Base-by-base conservation (phyloP, 1,139 yeast species). In the Meyerozyma sp. region DNA sequence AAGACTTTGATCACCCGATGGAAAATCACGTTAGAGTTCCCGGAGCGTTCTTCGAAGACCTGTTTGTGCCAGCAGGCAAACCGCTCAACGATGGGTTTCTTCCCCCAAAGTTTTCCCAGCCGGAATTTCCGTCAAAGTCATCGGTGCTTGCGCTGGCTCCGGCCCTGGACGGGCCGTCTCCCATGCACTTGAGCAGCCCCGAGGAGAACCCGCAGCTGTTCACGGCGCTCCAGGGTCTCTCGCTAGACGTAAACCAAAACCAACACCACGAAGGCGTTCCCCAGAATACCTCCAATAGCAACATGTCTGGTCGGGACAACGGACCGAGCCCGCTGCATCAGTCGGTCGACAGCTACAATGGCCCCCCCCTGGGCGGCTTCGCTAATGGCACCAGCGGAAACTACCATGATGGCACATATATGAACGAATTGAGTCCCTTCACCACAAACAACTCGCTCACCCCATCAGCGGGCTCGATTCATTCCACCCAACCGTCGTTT, bases 371-470 rank as follows among this genome's bases (percentile, higher is more conserved):
- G 23, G 11, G 26, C 4, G 36, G 11, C 14, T 11, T 21, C 9
- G 20, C 13, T 5, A 20, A 8, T 8, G 27, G 26, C 3, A 16
- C 18, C n/a, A 34, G 26, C 14, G 26, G 26, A 1, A 27, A 27
- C 34, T 23, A 14, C 18, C n/a, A 36, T 11, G 30, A 23, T 23
- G 13, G 16, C 13, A 21, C 37, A 10, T 35, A 40, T 9, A 36
- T 16, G 14, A 13, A 53, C 39, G 77, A 72, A 23, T 55, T 73
- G 40, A 66, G 73, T 16, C 78, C 78, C 1, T 53, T 72, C 41
- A 71, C 77, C 11, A 72, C 78, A 2, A 70, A 75, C 14, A 71
- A 76, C 0, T 71, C 77, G 3, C 59, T 68, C 38, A 69, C 77
- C 0, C 76, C 73, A 0, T 70, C 76, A 5, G 57, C 68, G 6